These are phyloP conservation scores for Cercospora sojina DNA, from an alignment of 2,329 filamentous ascomycete genomes.

Conservation along the genomic window DNA sequence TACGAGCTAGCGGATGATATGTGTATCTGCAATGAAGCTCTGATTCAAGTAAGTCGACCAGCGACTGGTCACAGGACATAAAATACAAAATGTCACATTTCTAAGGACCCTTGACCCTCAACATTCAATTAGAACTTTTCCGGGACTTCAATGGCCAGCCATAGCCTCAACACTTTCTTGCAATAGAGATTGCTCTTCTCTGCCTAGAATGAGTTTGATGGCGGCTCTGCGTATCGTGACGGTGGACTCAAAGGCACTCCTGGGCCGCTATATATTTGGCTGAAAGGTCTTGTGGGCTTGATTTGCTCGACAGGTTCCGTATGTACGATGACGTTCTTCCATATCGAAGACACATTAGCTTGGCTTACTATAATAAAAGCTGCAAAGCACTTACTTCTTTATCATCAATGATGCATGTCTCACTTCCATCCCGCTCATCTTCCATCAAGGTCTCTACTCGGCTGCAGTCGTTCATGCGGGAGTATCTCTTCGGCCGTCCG, in stretches of 20 bases:
- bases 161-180: not conserved
- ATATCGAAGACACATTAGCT: not conserved
- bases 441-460: not conserved
- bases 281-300: not conserved
- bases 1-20: too few species aligned
- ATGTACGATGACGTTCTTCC: not conserved
- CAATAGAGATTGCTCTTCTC: not conserved
- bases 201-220: not conserved
- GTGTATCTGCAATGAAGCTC: not conserved
- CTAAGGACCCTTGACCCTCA: too few species aligned
- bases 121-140: not conserved
- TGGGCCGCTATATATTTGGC: not conserved
- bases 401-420: not conserved
- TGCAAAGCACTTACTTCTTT: not conserved
- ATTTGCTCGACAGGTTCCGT: not conserved
- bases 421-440: not conserved
- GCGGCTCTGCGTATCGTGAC: not conserved
- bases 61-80: not conserved
- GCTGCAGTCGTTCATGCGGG: not conserved
- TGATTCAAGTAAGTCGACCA: not conserved
- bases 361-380: fast-evolving
- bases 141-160: not conserved
- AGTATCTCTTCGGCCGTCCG: not conserved
- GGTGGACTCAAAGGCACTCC: not conserved
- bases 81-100: too few species aligned